Evolutionary conservation across 345 rosid genomes (phyloP).

Genomic region (Mercurialis annua): DNA sequence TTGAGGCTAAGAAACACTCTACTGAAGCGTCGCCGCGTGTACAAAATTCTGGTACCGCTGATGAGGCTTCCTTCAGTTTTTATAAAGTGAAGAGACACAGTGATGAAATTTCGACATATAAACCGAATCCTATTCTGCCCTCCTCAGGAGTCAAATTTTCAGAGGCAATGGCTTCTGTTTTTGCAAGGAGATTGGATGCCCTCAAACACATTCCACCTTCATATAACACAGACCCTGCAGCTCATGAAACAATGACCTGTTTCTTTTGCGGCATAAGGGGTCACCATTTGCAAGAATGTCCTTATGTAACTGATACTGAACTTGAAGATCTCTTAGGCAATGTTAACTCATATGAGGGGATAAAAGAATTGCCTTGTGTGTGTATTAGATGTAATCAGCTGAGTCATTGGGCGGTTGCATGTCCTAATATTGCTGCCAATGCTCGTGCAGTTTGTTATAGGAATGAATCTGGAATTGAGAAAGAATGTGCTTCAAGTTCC

Average conservation of each 20-base stretch:
- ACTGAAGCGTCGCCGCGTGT: slow-evolving; percentile 14
- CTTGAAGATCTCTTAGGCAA: slow-evolving; percentile 51
- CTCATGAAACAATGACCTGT: slow-evolving; percentile 39
- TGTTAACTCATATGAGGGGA: slow-evolving; percentile 33
- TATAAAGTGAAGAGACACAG: slow-evolving; percentile 24
- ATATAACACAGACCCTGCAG: slow-evolving; percentile 30
- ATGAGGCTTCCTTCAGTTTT: slow-evolving; percentile 33
- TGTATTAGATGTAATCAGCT: slow-evolving; percentile 69
- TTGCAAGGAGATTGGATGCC: slow-evolving; percentile 74
- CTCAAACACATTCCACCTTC: slow-evolving; percentile 48
- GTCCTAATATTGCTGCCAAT: slow-evolving; percentile 36
- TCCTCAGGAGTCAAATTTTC: slow-evolving; percentile 42
- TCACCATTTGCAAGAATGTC: slow-evolving; percentile 58
- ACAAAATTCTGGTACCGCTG: slow-evolving; percentile 21
- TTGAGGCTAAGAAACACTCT: slow-evolving; percentile 20
- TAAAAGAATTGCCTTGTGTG: slow-evolving; percentile 39
- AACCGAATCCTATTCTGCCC: slow-evolving; percentile 31
- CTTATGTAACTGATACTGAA: slow-evolving; percentile 55
- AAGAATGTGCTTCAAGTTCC: slow-evolving; percentile 41
- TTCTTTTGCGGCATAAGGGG: slow-evolving; percentile 72
- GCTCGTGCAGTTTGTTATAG: slow-evolving; percentile 3
- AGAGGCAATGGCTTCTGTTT: slow-evolving; percentile 60
- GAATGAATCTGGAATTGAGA: slow-evolving; percentile 21
- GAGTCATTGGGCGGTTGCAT: slow-evolving; percentile 75
- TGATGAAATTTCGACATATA: slow-evolving; percentile 29